Evolutionary conservation across 78 protist species (phyloP).

Genomic region (Salpingoeca rosetta): DNA sequence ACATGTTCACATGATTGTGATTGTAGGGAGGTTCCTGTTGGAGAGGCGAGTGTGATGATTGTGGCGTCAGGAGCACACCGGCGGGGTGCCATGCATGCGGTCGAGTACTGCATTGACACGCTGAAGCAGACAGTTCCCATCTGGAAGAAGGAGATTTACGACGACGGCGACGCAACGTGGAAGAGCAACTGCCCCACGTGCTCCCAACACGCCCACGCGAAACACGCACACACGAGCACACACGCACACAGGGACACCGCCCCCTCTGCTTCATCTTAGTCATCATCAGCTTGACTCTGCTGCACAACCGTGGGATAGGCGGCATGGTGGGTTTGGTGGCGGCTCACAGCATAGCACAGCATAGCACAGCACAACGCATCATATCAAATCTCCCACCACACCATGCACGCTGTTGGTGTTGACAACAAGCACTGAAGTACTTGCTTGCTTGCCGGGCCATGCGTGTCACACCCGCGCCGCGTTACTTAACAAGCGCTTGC

Average conservation of each 20-base stretch:
- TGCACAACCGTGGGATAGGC: background rate
- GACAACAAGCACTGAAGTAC: no score
- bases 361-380: background rate
- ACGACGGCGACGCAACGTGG: constrained; percentile 29
- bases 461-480: no score
- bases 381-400: no score
- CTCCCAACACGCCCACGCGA: no score
- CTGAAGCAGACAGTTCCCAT: constrained; percentile 59
- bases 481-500: no score
- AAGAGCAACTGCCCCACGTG: constrained; percentile 55
- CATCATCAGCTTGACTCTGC: background rate
- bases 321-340: background rate
- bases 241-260: constrained; percentile 9
- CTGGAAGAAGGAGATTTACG: constrained; percentile 63
- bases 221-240: no score
- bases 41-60: constrained; percentile 44
- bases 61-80: constrained; percentile 49
- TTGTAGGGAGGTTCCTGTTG: constrained; percentile 30
- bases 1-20: no score
- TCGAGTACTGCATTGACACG: constrained; percentile 42
- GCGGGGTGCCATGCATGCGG: constrained; percentile 38
- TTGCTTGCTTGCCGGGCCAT: no score
- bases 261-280: background rate
- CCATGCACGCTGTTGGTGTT: no score
- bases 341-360: background rate